Evolutionary conservation across 495 filamentous ascomycete species (phyloP).

Genomic region (Aspergillus egyptiacus): DNA sequence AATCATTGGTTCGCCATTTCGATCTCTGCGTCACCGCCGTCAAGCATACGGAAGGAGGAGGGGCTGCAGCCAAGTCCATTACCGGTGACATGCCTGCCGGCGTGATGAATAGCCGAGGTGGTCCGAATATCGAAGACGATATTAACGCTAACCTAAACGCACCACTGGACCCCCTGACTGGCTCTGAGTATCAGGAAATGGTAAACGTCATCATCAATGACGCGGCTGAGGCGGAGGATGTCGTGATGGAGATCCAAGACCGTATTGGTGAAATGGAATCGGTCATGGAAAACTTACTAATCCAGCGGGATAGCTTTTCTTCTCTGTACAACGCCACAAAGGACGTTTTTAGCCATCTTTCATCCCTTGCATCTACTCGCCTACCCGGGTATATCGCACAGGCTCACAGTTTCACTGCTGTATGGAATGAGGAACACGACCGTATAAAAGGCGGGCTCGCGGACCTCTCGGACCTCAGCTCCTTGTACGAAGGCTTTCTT

Average conservation of each 20-base stretch:
- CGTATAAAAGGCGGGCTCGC: constrained; percentile 59
- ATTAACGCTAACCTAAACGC: constrained; percentile 45
- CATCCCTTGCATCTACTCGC: constrained; percentile 54
- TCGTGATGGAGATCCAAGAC: constrained; percentile 76
- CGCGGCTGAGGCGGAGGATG: constrained; percentile 81
- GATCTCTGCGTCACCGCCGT: constrained; percentile 92
- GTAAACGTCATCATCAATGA: constrained; percentile 76
- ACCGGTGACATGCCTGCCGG: constrained; percentile 55
- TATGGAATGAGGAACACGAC: constrained; percentile 70
- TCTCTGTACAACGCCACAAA: constrained; percentile 48
- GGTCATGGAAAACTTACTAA: constrained; percentile 47
- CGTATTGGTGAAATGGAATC: constrained; percentile 70
- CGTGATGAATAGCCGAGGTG: constrained; percentile 45
- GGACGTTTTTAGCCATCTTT: constrained; percentile 59
- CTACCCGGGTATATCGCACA: constrained; percentile 64
- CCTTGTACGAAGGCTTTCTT: constrained; percentile 79
- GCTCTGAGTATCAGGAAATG: constrained; percentile 76
- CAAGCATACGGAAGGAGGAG: constrained; percentile 85
- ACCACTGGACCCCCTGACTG: constrained; percentile 62
- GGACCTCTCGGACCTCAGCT: constrained; percentile 65
- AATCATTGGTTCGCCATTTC: constrained; percentile 84
- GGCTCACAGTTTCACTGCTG: constrained; percentile 60
- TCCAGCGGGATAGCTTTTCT: constrained; percentile 45
- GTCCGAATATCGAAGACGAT: constrained; percentile 54
- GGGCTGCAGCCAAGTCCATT: constrained; percentile 58